Evolutionary conservation across 805 yeast species (phyloP).

Genomic region (Metschnikowia anglica): DNA sequence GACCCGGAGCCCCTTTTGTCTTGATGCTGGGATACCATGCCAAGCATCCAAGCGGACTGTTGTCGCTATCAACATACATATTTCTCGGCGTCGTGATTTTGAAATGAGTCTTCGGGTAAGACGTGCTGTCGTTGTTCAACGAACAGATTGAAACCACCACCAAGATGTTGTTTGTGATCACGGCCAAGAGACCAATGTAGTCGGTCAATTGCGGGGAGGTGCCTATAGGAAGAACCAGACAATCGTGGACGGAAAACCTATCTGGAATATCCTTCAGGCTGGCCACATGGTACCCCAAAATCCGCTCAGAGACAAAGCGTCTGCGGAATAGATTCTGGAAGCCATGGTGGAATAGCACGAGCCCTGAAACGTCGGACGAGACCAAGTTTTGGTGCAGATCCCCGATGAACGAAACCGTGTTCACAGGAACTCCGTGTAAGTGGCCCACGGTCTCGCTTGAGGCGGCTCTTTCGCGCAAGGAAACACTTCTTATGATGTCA

Average conservation of each 20-base stretch:
- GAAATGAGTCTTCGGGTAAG: conserved; percentile 47
- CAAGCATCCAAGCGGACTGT: conserved; percentile 40
- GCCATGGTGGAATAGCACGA: conserved; percentile 64
- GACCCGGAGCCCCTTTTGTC: conserved; percentile 25
- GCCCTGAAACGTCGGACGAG: conserved; percentile 35
- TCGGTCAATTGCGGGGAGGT: conserved; percentile 55
- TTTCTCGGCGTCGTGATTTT: conserved; percentile 49
- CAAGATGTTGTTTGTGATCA: conserved; percentile 52
- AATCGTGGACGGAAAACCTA: conserved; percentile 27
- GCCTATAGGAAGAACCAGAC: conserved; percentile 61
- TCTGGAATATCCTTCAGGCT: conserved; percentile 14
- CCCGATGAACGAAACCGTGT: conserved; percentile 29
- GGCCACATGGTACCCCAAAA: conserved; percentile 49
- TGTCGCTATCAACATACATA: conserved; percentile 25
- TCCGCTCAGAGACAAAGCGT: conserved; percentile 45
- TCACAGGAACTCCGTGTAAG: conserved; percentile 25
- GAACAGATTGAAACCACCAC: conserved; percentile 52
- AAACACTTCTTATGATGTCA: conserved; percentile 17
- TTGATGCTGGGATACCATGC: conserved; percentile 61
- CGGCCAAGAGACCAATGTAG: conserved; percentile 56
- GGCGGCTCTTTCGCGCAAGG: conserved; percentile 23
- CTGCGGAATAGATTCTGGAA: conserved; percentile 55
- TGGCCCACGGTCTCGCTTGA: conserved; percentile 31
- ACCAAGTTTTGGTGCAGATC: conserved; percentile 30
- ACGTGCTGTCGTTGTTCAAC: conserved; percentile 37